Conservation (phyloP, 129 eudicot species). For the Saussurea involucrata region DNA sequence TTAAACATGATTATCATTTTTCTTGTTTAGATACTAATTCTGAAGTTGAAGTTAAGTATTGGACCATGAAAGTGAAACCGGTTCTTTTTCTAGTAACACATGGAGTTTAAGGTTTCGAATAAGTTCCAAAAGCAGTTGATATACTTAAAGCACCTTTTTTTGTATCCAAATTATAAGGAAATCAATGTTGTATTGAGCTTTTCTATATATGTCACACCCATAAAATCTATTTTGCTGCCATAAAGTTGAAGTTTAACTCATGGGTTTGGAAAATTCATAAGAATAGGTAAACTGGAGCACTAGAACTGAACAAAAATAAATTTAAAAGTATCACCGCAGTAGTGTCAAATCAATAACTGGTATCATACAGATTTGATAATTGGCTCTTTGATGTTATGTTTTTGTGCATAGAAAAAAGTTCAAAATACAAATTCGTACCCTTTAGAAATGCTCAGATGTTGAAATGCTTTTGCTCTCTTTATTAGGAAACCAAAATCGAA, state of each 20-base stretch:
- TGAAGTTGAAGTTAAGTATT: neutral
- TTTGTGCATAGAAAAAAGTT: neutral
- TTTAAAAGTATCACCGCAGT: neutral
- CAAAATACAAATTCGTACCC: neutral
- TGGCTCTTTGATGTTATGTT: neutral
- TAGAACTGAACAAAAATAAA: neutral
- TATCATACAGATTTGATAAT: neutral
- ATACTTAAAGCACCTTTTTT: neutral
- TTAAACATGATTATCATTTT: neutral
- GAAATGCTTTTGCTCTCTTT: neutral
- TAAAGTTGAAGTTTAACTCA: neutral
- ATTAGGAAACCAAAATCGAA: neutral
- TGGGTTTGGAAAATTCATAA: neutral
- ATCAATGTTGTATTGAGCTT: neutral
- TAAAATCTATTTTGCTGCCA: neutral
- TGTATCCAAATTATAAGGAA: neutral
- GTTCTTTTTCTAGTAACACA: neutral
- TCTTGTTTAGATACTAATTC: neutral
- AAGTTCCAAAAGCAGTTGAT: neutral
- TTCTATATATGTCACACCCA: neutral
- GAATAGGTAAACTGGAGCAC: neutral
- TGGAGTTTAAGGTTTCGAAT: neutral
- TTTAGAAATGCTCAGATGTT: neutral
- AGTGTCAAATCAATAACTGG: neutral
- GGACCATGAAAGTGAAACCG: neutral